Base-by-base conservation (phyloP, 139 green algal genomes). In the Desmodesmus armatus region DNA sequence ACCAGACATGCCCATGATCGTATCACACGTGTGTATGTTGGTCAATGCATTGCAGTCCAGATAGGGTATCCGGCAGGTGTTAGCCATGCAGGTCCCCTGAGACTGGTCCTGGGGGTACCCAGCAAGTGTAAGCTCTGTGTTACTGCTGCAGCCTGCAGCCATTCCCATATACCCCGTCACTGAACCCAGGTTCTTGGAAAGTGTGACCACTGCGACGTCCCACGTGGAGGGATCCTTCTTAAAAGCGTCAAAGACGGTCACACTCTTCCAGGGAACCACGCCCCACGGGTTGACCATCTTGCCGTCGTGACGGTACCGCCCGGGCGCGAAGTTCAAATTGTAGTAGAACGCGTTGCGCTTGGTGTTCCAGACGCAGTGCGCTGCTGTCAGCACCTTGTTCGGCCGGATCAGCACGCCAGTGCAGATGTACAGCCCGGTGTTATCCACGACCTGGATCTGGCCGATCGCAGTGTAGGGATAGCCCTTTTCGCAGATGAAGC, bases 291-390 rank as follows among this genome's bases (percentile, higher is more conserved):
- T 88, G 23, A 91, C 85, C 47, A 88, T 76, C 2, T 9, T 15
- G 27, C 84, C 85, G 19, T 75, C 75, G 21, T 77, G 60, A 27
- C 78, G 71, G 83, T 90, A 92, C 27, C 88, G 83, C 3, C 82
- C 83, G 4, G 88, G 85, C 2, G 85, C 73, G 29, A 89, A 92
- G 86, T 90, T 87, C 5, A 92, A 85, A 33, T 60, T 58, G 49
- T 80, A 71, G 78, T 90, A 91, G 31, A 91, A 91, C 9, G 77
- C 58, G 62, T 83, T 83, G 53, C 85, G 76, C 31, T 69, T 80
- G 37, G 77, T 83, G 70, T 86, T 90, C 84, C 85, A 93, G 3
- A 91, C 89, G 82, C 89, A 93, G 83, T 93, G 89, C 27, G 69
- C 89, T 15, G 89, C 89, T 2, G 89, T 93, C 55, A 93, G 87